phyloP scores from a whole-genome alignment of 2,329 filamentous ascomycete species.

The Moelleriella libera region DNA sequence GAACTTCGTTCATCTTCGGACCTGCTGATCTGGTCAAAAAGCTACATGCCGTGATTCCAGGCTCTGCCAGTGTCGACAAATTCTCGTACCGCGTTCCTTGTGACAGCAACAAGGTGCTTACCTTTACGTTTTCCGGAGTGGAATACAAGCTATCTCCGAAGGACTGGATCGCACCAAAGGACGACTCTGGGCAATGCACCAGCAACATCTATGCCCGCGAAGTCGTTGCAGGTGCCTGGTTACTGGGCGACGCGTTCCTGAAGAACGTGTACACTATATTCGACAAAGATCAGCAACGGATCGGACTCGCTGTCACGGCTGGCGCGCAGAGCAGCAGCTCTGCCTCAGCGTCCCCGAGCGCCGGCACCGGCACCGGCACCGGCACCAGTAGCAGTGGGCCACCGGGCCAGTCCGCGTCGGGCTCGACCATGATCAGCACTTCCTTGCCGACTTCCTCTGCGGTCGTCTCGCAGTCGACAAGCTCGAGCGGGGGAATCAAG shows the following conservation, averaged over 20 bases:
- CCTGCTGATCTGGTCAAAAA: slow-evolving; percentile 50
- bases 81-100: slow-evolving; percentile 63
- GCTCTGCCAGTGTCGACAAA: slow-evolving; percentile 39
- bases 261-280: slow-evolving; percentile 87
- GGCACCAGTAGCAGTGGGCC: background rate
- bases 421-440: no score
- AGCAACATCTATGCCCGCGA: slow-evolving; percentile 65
- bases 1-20: slow-evolving; percentile 67
- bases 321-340: background rate
- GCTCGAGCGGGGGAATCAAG: background rate
- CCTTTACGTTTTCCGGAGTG: slow-evolving; percentile 53
- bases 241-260: slow-evolving; percentile 74
- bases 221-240: slow-evolving; percentile 54
- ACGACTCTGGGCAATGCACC: slow-evolving; percentile 34
- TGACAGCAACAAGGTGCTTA: slow-evolving; percentile 43
- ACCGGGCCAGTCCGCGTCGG: no score
- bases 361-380: background rate
- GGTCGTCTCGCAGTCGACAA: background rate
- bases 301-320: slow-evolving; percentile 24
- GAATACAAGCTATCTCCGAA: slow-evolving; percentile 51
- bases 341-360: background rate
- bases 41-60: slow-evolving; percentile 55
- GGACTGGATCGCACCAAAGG: slow-evolving; percentile 51
- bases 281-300: slow-evolving; percentile 53
- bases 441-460: background rate